Conservation (phyloP, 192 early-diverging fungal species). For the Mortierella claussenii region DNA sequence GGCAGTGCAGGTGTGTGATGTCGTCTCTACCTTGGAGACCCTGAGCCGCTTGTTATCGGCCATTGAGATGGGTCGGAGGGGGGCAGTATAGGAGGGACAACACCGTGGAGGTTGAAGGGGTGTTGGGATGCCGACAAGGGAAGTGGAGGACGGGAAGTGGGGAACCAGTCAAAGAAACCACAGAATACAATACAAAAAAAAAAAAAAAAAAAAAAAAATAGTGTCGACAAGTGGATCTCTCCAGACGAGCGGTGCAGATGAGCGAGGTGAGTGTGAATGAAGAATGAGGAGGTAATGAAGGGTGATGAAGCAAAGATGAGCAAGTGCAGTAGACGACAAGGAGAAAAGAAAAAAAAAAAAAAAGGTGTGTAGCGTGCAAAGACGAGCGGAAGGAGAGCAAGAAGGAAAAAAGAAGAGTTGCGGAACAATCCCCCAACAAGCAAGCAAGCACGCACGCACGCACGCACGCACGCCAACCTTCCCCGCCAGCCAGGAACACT, state of each 20-base stretch:
- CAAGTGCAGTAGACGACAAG: not conserved
- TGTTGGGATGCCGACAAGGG: constrained; percentile 1
- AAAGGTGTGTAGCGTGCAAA: not conserved
- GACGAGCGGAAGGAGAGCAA: not conserved
- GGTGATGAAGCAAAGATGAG: not conserved
- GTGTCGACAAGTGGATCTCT: not conserved
- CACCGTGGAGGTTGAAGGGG: too few species aligned
- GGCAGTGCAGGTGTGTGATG: too few species aligned
- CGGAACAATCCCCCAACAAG: constrained; percentile 44
- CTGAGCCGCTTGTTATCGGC: constrained; percentile 42
- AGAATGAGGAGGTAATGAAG: not conserved
- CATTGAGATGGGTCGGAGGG: too few species aligned
- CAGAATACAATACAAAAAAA: not conserved
- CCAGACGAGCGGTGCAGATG: not conserved
- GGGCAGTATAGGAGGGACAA: too few species aligned
- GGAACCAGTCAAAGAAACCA: not conserved
- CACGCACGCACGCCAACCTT: too few species aligned
- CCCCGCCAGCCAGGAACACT: too few species aligned
- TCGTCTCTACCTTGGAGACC: constrained; percentile 47
- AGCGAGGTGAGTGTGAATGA: not conserved
- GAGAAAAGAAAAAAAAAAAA: not conserved
- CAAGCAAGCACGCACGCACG: too few species aligned
- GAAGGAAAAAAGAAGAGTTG: constrained; percentile 17
- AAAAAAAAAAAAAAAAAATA: not conserved
- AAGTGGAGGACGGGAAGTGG: not conserved